Base-by-base conservation (phyloP, 163 green algal genomes). In the Chlorella variabilis region DNA sequence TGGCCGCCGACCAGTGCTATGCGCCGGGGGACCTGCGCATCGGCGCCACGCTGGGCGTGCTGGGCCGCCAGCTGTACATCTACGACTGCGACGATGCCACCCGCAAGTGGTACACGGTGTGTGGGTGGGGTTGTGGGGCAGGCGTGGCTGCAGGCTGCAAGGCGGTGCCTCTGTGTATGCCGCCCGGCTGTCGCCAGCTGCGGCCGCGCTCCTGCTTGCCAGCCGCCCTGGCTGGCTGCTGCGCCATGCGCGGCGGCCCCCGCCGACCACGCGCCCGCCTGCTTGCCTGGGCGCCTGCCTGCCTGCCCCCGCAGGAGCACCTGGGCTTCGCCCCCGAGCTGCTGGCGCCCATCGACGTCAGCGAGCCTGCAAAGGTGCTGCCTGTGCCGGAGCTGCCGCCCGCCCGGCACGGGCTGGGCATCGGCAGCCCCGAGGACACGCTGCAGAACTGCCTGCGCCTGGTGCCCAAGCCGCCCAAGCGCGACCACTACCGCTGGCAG, bases 61-160 rank as follows among this genome's bases (percentile, higher is more conserved):
- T 95, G 71, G 91, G 88, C 63, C 90, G 95, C 38, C 58, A 90
- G 70, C 96, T 99, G 85, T 87, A 96, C 56, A 80, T 98, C n/a
- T 90, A 98, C 78, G 94, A 97, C 85, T 95, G 89, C 73, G 96
- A 99, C 84, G 89, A 86, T 23, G 98, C 97, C 90, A 99, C 96
- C 6, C 91, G 93, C 63, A 38, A 85, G 5, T 98, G 89, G 90
- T 95, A 92, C 86, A 66, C 77, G 84, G 87, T 86, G 31, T 61
- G 61, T 0, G 8, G 3, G 3, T 23, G 8, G 25, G 51, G 23
- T n/a, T 31, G 25, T 18, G 25, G 45, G n/a, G n/a, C n/a, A n/a
- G n/a, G n/a, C n/a, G n/a, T n/a, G 25, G 34, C 3, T 11, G 39
- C 31, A n/a, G 61, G 15, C 8, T 36, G 66, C 21, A 71, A 41